Percentiles rank a stretch among this genome's conserved stretches.
Evolutionary conservation across 176 grass and related monocot species (phyloP).

Genomic region (Aegilops bicornis): DNA sequence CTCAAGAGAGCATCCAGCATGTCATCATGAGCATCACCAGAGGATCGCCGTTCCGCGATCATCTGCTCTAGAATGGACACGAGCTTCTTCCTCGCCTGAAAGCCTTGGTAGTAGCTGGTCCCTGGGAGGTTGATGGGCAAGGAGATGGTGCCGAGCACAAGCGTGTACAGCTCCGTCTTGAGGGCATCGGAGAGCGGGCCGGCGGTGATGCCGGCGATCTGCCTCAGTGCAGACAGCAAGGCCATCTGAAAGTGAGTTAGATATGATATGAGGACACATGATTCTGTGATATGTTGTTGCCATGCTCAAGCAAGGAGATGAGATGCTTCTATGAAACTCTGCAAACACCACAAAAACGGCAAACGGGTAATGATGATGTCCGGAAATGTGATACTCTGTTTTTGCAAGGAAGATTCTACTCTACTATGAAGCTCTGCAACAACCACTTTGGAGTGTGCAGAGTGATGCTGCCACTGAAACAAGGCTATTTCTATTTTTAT

Average conservation of each 20-base stretch:
- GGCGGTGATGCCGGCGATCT: constrained; percentile 88
- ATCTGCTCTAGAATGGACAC: constrained; percentile 75
- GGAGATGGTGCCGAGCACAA: constrained; percentile 89
- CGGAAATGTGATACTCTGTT: constrained; percentile 5
- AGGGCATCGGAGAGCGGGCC: constrained; percentile 81
- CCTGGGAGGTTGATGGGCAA: constrained; percentile 89
- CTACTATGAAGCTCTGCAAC: constrained; percentile 37
- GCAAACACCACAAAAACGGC: constrained; percentile 7
- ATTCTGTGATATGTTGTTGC: no score
- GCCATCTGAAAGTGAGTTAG: constrained; percentile 62
- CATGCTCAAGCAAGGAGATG: no score
- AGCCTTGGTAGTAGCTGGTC: constrained; percentile 72
- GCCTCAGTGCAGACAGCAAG: constrained; percentile 77
- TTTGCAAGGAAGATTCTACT: not conserved
- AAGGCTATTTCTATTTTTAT: no score
- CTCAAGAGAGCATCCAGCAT: constrained; percentile 71
- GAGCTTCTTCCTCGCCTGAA: constrained; percentile 93
- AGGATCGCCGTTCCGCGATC: constrained; percentile 55
- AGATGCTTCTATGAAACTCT: not conserved
- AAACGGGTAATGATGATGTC: no score
- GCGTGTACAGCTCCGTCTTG: constrained; percentile 79
- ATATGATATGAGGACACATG: not conserved
- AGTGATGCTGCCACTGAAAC: no score
- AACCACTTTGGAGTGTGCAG: not conserved
- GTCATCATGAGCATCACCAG: constrained; percentile 43